Percentiles rank a stretch among this genome's conserved stretches.
These are phyloP conservation scores for Colletotrichum salicis DNA, from an alignment of 2,329 filamentous ascomycete species.

Conservation along the genomic window DNA sequence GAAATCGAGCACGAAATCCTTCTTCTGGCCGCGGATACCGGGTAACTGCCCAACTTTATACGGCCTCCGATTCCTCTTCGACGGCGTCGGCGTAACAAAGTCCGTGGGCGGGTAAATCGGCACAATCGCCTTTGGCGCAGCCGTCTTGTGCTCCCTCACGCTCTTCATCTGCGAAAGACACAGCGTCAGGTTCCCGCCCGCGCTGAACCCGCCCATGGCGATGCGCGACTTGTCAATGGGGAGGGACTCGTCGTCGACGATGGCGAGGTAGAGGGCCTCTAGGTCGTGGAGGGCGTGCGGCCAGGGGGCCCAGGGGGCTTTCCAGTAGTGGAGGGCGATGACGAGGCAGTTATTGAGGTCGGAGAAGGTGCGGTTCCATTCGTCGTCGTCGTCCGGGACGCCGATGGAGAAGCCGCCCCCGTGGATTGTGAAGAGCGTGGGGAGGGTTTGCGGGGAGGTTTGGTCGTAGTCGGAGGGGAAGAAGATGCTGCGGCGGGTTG, in stretches of 20 bases:
- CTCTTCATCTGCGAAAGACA: slow-evolving; percentile 51
- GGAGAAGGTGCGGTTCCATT: slow-evolving; percentile 57
- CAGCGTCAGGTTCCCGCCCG: slow-evolving; percentile 61
- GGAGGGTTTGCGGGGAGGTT: slow-evolving; percentile 44
- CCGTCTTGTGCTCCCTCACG: slow-evolving; percentile 42
- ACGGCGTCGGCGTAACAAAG: slow-evolving; percentile 41
- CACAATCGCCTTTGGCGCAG: slow-evolving; percentile 47
- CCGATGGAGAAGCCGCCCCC: slow-evolving; percentile 62
- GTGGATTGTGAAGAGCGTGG: slow-evolving; percentile 61
- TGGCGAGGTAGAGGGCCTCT: slow-evolving; percentile 52
- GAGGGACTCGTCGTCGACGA: slow-evolving; percentile 55
- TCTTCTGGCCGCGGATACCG: slow-evolving; percentile 35
- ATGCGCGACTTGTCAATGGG: slow-evolving; percentile 56
- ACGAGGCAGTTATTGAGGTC: slow-evolving; percentile 54
- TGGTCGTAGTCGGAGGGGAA: slow-evolving; percentile 49
- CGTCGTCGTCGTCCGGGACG: slow-evolving; percentile 55
- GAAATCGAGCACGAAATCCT: slow-evolving; percentile 37
- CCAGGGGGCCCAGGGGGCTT: slow-evolving; percentile 56
- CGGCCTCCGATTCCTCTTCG: slow-evolving; percentile 39
- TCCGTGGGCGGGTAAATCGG: slow-evolving; percentile 55
- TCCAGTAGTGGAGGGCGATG: slow-evolving; percentile 60
- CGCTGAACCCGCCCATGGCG: slow-evolving; percentile 60
- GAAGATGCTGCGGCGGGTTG: slow-evolving; percentile 46
- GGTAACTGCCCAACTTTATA: slow-evolving; percentile 39
- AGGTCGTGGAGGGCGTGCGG: slow-evolving; percentile 57